Evolutionary conservation across 148 eudicot genomes (phyloP).

Genomic region (Camellia granthamiana): DNA sequence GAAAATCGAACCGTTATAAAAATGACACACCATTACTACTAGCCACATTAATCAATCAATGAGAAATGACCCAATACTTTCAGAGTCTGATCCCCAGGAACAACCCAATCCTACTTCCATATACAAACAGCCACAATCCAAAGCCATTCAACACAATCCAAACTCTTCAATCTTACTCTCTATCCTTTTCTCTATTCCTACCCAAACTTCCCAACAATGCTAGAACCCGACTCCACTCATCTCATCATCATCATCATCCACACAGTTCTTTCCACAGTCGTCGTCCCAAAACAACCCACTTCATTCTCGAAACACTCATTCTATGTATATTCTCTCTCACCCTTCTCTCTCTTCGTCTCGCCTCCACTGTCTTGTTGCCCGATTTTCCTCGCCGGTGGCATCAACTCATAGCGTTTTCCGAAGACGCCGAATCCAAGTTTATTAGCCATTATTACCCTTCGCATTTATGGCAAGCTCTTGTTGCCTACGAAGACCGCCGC

Average conservation of each 20-base stretch:
- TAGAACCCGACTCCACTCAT: neutral
- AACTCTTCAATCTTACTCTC: neutral
- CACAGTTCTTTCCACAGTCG: neutral
- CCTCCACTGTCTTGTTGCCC: constrained; percentile 12
- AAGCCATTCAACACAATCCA: neutral
- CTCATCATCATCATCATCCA: neutral
- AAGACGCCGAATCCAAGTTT: constrained; percentile 6
- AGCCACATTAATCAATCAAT: too few species aligned
- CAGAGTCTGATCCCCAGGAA: neutral
- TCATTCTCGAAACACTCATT: neutral
- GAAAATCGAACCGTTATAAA: too few species aligned
- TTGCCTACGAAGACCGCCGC: constrained; percentile 21
- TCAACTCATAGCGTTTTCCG: constrained; percentile 15
- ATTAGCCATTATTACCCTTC: neutral
- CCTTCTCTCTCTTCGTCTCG: constrained; percentile 12
- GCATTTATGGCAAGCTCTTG: constrained; percentile 13
- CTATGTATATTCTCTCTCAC: constrained; percentile 11
- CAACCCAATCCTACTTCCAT: neutral
- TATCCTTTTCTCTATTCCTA: neutral
- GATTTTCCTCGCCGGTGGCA: constrained; percentile 16
- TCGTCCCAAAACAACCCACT: neutral
- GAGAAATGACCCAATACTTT: too few species aligned
- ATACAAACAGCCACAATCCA: neutral
- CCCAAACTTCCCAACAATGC: neutral
- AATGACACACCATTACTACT: too few species aligned